Base-by-base conservation (phyloP, 1,284 basidiomycete genomes). In the Vanrija pseudolonga region DNA sequence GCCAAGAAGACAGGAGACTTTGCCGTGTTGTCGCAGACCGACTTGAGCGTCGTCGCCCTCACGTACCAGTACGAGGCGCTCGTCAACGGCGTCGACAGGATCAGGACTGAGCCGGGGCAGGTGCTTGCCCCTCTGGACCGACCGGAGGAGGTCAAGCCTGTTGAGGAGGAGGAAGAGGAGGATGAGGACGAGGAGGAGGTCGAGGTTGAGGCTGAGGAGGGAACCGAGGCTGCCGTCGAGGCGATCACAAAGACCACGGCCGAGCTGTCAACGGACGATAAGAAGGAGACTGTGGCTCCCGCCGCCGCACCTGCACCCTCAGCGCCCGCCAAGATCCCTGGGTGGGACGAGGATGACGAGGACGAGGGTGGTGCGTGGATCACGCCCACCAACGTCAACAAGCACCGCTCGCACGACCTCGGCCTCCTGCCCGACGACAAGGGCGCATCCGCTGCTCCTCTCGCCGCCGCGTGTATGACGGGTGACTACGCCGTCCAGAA, bases 401-500 rank as follows among this genome's bases (percentile, higher is more conserved):
- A 88, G 47, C 89, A 98, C 79, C 94, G 96, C 75, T 93, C 92
- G 18, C 83, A 85, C 23, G 90, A 89, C 38, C 83, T 97, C 41
- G 86, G 94, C 20, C 82, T 88, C 45, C 80, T 89, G 38, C 88
- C 89, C 4, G 79, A 80, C 19, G 61, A 57, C 26, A 37, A 15
- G 6, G 51, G 51, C 4, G 50, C 55, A 18, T 57, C 43, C 22
- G 54, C 47, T n/a, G 53, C 47, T 11, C 68, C 65, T 1, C 56
- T 71, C 4, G 68, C 67, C 18, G 85, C 84, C 2, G 93, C 90
- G 17, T 94, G 92, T 72, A 92, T 98, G 89, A 98, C 96, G 2
- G 90, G 90, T 38, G 96, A 99, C 82, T 98, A 93, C 76, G 96
- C 96, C 15, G 96, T 99, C 84, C 96, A 99, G 78, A 99, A 99